phyloP scores from a whole-genome alignment of 23 red algal genomes.

The Agarophyton chilense region DNA sequence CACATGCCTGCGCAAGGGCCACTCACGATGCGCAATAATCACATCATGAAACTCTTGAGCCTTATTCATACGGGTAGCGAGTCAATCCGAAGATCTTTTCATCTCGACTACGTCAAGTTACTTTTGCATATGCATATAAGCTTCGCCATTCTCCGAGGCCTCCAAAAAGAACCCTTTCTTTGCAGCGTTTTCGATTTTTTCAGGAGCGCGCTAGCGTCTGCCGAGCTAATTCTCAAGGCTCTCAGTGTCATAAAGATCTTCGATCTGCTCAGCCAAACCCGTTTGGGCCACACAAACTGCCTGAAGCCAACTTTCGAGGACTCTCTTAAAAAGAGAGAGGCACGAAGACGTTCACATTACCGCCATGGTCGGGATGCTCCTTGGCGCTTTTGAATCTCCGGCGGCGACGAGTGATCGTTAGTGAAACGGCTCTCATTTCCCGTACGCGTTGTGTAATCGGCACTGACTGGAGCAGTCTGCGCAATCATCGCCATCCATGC shows the following conservation, averaged over 20 bases:
- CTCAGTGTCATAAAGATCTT: not conserved
- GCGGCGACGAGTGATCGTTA: too few species aligned
- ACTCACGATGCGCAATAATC: not conserved
- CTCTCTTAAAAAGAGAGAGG: constrained; percentile 16
- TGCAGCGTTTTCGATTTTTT: not conserved
- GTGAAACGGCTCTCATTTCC: too few species aligned
- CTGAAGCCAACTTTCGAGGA: not conserved
- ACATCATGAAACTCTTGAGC: not conserved
- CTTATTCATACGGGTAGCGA: not conserved
- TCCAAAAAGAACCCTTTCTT: not conserved
- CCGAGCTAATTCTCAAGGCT: not conserved
- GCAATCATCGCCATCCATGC: too few species aligned
- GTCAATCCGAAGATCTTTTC: not conserved
- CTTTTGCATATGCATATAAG: not conserved
- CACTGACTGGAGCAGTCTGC: too few species aligned
- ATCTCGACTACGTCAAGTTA: not conserved
- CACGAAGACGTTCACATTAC: too few species aligned
- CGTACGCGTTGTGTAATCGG: too few species aligned
- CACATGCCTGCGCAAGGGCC: not conserved
- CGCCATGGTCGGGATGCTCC: too few species aligned
- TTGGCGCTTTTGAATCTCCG: too few species aligned
- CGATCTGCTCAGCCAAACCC: not conserved
- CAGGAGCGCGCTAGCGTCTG: not conserved
- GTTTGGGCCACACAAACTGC: not conserved
- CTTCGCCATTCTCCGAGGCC: not conserved